These are phyloP conservation scores for Termitomyces sp. DNA, from an alignment of 768 basidiomycete genomes.

Conservation along the genomic window DNA sequence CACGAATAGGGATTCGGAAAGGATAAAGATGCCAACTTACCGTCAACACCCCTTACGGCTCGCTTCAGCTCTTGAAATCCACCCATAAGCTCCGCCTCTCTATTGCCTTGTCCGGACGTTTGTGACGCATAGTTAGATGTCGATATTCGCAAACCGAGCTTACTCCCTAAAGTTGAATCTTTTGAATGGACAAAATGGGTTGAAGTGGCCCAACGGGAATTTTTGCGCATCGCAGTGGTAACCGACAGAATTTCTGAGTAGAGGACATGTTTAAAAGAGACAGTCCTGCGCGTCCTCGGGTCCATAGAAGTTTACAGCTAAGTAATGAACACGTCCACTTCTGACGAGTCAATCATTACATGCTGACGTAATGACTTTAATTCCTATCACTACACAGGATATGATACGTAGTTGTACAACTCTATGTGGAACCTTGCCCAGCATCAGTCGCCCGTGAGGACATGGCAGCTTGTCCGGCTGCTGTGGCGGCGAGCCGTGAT, in stretches of 20 bases:
- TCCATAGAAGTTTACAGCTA: constrained; percentile 8
- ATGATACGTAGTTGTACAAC: constrained; percentile 1
- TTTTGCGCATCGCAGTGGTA: constrained; percentile 94
- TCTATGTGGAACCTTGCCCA: constrained; percentile 23
- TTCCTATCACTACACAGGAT: neutral
- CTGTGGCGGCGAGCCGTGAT: constrained; percentile 83
- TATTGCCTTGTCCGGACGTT: constrained; percentile 43
- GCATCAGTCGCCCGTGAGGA: constrained; percentile 42
- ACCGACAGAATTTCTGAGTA: constrained; percentile 89
- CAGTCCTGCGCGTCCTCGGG: constrained; percentile 22
- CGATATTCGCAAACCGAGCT: constrained; percentile 66
- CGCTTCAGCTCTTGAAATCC: constrained; percentile 87
- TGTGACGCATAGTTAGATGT: constrained; percentile 37
- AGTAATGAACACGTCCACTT: constrained; percentile 21
- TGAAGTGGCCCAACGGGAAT: constrained; percentile 90
- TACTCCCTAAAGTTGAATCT: constrained; percentile 66
- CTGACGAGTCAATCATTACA: constrained; percentile 6
- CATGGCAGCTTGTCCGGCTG: constrained; percentile 90
- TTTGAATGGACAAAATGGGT: constrained; percentile 54
- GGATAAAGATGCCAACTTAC: constrained; percentile 30
- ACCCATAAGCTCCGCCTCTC: constrained; percentile 81
- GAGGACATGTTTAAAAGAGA: constrained; percentile 72
- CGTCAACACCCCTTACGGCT: constrained; percentile 60
- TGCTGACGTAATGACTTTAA: constrained; percentile 13
- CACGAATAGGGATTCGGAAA: neutral